Percentiles rank a stretch among this genome's conserved stretches.
Evolutionary conservation across 495 filamentous ascomycete species (phyloP).

Genomic region (Podospora pseudoanserina): DNA sequence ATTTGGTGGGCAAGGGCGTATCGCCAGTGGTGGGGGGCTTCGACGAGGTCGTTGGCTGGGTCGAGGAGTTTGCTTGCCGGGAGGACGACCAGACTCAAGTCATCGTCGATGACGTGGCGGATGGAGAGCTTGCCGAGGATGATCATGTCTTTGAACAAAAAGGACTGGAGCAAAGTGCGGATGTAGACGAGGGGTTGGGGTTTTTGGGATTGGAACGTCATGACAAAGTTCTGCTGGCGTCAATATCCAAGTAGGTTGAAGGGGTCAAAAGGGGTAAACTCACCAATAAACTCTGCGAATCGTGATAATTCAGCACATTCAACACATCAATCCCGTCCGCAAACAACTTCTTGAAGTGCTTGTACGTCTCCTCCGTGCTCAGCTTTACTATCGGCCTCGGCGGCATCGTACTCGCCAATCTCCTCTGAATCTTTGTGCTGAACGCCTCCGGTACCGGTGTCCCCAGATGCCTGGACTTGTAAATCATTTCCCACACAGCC

Average conservation of each 20-base stretch:
- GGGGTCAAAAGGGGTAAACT: conserved; percentile 22
- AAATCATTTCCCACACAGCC: conserved; percentile 47
- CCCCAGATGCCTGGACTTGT: conserved; percentile 57
- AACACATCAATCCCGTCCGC: conserved; percentile 67
- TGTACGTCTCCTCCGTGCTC: conserved; percentile 65
- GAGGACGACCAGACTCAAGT: conserved; percentile 71
- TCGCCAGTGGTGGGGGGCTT: conserved; percentile 71
- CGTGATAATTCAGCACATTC: conserved; percentile 63
- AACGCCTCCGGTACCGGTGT: conserved; percentile 71
- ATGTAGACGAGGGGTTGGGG: conserved; percentile 82
- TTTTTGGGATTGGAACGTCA: conserved; percentile 69
- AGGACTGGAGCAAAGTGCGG: conserved; percentile 71
- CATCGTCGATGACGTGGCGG: conserved; percentile 71
- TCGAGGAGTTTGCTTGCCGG: conserved; percentile 69
- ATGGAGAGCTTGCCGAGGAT: conserved; percentile 63
- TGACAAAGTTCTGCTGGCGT: conserved; percentile 56
- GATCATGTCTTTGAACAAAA: conserved; percentile 68
- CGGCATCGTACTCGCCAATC: conserved; percentile 85
- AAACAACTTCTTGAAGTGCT: conserved; percentile 66
- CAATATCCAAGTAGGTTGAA: background rate
- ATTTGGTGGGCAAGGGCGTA: conserved; percentile 73
- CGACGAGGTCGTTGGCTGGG: conserved; percentile 67
- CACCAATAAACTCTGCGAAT: conserved; percentile 65
- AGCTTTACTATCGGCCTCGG: conserved; percentile 84
- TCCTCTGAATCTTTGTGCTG: conserved; percentile 84